phyloP scores from a whole-genome alignment of 2,329 filamentous ascomycete genomes.

The Cadophora sp. region DNA sequence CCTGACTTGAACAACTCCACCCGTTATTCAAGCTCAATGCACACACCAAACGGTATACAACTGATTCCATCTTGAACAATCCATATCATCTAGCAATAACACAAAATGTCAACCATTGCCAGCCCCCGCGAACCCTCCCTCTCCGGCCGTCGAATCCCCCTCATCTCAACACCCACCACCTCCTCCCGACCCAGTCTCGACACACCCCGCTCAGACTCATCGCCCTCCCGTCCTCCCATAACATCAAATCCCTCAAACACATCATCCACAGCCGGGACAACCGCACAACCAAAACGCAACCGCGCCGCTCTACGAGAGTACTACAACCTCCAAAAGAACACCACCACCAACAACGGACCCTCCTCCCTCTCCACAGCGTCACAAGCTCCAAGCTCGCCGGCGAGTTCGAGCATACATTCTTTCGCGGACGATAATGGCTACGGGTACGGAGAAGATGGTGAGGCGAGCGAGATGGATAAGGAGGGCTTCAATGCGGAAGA shows the following conservation, averaged over 20 bases:
- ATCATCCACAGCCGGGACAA: slow-evolving; percentile 21
- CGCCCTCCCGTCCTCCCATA: slow-evolving; percentile 50
- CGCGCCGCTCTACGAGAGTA: slow-evolving; percentile 90
- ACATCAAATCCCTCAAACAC: slow-evolving; percentile 39
- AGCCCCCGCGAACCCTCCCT: slow-evolving; percentile 65
- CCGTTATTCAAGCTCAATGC: not conserved
- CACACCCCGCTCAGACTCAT: slow-evolving; percentile 63
- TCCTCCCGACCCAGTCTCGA: slow-evolving; percentile 80
- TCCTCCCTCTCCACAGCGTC: slow-evolving; percentile 3
- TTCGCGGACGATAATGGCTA: slow-evolving; percentile 50
- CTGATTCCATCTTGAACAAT: not conserved
- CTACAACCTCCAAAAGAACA: slow-evolving; percentile 74
- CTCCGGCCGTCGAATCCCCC: slow-evolving; percentile 62
- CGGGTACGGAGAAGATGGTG: not conserved
- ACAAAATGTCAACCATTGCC: slow-evolving; percentile 68
- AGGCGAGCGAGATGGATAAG: slow-evolving; percentile 73
- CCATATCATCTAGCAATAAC: too few relatives aligned
- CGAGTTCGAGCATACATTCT: slow-evolving; percentile 27
- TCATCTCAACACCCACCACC: slow-evolving; percentile 70
- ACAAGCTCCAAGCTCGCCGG: slow-evolving; percentile 30
- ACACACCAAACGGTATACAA: not conserved
- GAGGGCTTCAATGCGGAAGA: slow-evolving; percentile 74
- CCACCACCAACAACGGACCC: slow-evolving; percentile 17
- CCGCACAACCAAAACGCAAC: slow-evolving; percentile 54
- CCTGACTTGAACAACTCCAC: not conserved